Percentiles rank a stretch among this genome's conserved stretches.
Conservation (phyloP, 2,329 filamentous ascomycete genomes). For the Penicillium sclerotigenum region DNA sequence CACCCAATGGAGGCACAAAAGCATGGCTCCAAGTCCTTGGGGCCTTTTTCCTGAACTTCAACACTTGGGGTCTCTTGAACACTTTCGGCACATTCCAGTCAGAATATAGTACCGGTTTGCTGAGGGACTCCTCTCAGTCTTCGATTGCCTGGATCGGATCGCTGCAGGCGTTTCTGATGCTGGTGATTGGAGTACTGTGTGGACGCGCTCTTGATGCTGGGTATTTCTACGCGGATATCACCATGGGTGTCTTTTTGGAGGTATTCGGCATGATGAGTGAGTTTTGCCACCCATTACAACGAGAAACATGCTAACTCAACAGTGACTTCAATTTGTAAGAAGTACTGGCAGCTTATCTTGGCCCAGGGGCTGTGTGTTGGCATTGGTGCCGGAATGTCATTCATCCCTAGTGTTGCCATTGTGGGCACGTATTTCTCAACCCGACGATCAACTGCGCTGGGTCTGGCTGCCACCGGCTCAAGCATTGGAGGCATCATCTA, state of each 20-base stretch:
- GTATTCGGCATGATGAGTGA: neutral
- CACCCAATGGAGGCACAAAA: slow-evolving; percentile 14
- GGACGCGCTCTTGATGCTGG: slow-evolving; percentile 43
- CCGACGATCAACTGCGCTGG: slow-evolving; percentile 40
- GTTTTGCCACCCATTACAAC: neutral
- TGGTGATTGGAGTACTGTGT: slow-evolving; percentile 42
- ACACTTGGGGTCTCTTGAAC: slow-evolving; percentile 30
- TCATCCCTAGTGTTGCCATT: slow-evolving; percentile 40
- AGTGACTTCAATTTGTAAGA: neutral
- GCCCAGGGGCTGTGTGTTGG: slow-evolving; percentile 22
- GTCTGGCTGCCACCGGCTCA: slow-evolving; percentile 38
- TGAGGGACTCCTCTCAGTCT: slow-evolving; percentile 25
- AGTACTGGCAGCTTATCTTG: neutral
- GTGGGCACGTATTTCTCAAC: slow-evolving; percentile 44
- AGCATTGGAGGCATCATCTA: slow-evolving; percentile 47
- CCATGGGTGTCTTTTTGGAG: neutral
- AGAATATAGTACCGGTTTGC: slow-evolving; percentile 33
- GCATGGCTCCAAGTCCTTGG: slow-evolving; percentile 35
- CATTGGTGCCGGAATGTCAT: slow-evolving; percentile 43
- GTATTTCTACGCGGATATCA: slow-evolving; percentile 26
- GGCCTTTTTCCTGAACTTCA: slow-evolving; percentile 29
- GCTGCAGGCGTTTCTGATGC: slow-evolving; percentile 44
- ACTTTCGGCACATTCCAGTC: slow-evolving; percentile 46
- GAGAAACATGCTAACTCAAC: neutral
- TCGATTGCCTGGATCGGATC: slow-evolving; percentile 45